A percentile compares a stretch with the other conserved stretches of the same genome.
phyloP scores from a whole-genome alignment of 306 rosid species.

The Fragaria vesca region DNA sequence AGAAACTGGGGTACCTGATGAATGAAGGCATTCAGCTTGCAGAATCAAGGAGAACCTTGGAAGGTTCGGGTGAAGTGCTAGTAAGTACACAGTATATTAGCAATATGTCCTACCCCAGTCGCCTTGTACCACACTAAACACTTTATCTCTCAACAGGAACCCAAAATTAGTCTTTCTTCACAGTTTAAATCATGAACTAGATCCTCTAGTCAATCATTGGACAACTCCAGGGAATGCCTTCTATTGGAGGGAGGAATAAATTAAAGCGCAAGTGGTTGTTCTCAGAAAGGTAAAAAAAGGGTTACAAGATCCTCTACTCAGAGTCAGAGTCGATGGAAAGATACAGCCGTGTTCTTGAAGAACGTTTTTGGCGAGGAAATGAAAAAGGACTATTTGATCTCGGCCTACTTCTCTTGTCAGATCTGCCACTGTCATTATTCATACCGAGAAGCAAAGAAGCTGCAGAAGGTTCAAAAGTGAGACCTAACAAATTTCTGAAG shows the following conservation, averaged over 20 bases:
- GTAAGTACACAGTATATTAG: constrained; percentile 13
- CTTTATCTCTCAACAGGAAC: constrained; percentile 32
- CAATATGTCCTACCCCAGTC: constrained; percentile 35
- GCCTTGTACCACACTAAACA: constrained; percentile 29
- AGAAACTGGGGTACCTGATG: constrained; percentile 8
- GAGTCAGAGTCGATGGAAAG: constrained; percentile 90
- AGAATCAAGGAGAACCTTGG: constrained; percentile 16
- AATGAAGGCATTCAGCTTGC: constrained; percentile 7
- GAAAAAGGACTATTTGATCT: constrained; percentile 91
- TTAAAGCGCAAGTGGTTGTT: constrained; percentile 18
- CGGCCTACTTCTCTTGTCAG: constrained; percentile 64
- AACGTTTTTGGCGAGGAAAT: constrained; percentile 97
- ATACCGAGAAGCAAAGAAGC: constrained; percentile 87
- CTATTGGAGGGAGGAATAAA: constrained; percentile 2
- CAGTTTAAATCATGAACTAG: constrained; percentile 35
- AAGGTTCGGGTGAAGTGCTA: constrained; percentile 29
- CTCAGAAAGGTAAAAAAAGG: constrained; percentile 12
- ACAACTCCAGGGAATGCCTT: constrained; percentile 28
- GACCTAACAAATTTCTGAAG: constrained; percentile 24
- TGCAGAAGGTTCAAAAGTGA: constrained; percentile 45
- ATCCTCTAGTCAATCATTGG: constrained; percentile 17
- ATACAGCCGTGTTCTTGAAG: constrained; percentile 67
- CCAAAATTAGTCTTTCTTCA: constrained; percentile 33
- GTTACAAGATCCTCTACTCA: constrained; percentile 48
- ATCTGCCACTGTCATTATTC: constrained; percentile 53